Evolutionary conservation across 768 basidiomycete species (phyloP).

Genomic region (Tulasnella calospora): DNA sequence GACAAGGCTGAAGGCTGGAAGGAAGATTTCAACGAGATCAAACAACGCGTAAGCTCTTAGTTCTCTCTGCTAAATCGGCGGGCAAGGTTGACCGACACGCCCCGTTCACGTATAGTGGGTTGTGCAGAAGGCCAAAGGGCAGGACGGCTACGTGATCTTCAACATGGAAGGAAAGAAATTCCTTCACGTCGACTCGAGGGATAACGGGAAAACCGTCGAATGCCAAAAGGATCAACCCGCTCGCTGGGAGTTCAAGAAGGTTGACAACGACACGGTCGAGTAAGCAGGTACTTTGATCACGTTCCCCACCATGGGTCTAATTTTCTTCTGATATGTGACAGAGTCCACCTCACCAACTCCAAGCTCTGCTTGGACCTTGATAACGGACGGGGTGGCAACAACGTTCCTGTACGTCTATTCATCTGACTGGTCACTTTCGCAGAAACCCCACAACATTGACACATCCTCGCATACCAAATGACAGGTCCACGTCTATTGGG

Average conservation of each 20-base stretch:
- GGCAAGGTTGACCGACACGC: neutral
- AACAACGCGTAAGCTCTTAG: neutral
- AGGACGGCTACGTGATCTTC: neutral
- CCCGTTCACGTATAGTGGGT: neutral
- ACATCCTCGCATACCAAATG: neutral
- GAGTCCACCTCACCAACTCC: neutral
- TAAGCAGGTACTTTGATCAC: neutral
- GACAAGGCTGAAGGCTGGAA: neutral
- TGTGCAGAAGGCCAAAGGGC: neutral
- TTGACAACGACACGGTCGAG: neutral
- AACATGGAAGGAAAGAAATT: neutral
- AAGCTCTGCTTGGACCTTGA: neutral
- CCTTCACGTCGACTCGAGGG: neutral
- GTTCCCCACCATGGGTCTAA: neutral
- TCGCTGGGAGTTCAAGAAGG: neutral
- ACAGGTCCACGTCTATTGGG: neutral
- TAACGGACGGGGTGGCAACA: neutral
- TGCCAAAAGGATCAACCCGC: neutral
- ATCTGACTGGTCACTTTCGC: neutral
- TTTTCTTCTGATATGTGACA: neutral
- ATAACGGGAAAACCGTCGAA: neutral
- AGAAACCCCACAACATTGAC: neutral
- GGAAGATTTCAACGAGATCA: neutral
- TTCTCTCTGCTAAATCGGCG: neutral
- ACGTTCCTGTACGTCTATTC: neutral